A percentile compares a stretch with the other conserved stretches of the same genome.
phyloP scores from a whole-genome alignment of 1,139 yeast species.

The Geotrichum macrosporum region DNA sequence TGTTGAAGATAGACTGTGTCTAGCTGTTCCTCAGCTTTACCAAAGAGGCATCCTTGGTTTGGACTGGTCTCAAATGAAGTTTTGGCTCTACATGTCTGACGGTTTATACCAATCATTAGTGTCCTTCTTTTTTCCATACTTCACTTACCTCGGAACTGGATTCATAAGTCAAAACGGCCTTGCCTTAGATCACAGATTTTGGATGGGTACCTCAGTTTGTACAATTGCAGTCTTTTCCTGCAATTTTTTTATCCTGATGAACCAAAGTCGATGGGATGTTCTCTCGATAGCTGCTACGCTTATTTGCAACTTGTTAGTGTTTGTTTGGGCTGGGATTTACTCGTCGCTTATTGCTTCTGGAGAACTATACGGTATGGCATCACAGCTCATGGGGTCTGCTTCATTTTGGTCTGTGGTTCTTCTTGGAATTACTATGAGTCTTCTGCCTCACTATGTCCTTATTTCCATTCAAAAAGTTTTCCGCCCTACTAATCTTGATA shows the following conservation, averaged over 20 bases:
- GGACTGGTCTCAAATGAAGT: constrained; percentile 78
- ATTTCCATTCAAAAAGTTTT: constrained; percentile 60
- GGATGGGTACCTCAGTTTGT: constrained; percentile 77
- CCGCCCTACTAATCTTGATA: constrained; percentile 76
- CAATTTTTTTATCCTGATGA: constrained; percentile 71
- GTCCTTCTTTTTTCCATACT: constrained; percentile 81
- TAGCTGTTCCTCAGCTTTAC: constrained; percentile 83
- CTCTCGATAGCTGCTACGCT: constrained; percentile 59
- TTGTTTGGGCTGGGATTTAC: constrained; percentile 93
- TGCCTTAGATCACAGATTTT: constrained; percentile 72
- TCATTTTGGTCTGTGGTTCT: constrained; percentile 79
- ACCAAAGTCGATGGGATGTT: constrained; percentile 96
- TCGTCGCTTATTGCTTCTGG: constrained; percentile 55
- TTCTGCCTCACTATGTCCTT: constrained; percentile 70
- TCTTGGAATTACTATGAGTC: constrained; percentile 65
- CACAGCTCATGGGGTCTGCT: constrained; percentile 64
- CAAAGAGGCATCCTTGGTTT: constrained; percentile 73
- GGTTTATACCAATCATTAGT: constrained; percentile 86
- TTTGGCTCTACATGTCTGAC: constrained; percentile 77
- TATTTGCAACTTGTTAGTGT: constrained; percentile 64
- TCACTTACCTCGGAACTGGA: constrained; percentile 54
- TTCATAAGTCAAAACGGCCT: constrained; percentile 62
- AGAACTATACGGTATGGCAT: constrained; percentile 76
- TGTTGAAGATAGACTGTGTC: constrained; percentile 71
- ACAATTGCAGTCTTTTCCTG: constrained; percentile 78